Evolutionary conservation across 805 yeast genomes (phyloP), one percentile per base, ranked within the genome.

Genomic region (Kuraishia ogatae): DNA sequence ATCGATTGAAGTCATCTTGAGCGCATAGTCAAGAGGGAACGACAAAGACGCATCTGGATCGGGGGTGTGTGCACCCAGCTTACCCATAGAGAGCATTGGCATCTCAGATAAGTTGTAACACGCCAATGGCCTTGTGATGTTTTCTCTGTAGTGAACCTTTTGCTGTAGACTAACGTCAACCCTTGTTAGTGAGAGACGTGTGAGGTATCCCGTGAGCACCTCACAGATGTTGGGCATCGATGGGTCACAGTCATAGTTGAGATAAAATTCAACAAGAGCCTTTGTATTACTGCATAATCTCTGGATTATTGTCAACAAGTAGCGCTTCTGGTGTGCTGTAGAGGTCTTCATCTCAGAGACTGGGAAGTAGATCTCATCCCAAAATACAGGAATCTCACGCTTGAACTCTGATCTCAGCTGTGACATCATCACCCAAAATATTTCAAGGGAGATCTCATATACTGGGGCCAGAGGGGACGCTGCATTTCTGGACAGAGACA

Each of bases 201-300:
- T 87, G 60, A 94, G 75, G 61, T 87, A 85, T 60, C 90, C 92
- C 54, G 91, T 82, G 49, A 91, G 75, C 53, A 83, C 77, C 70
- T 94, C 99, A 70, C 92, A 89, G 52, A 92, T 76, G 67, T 94
- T 94, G 46, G 94, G 87, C 77, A 85, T 80, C 1, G 80, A 71
- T 35, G 83, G 74, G 66, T 91, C 97, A 74, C 99, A 94, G 69
- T 94, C 99, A 68, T 94, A 96, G 70, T 94, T 94, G 64, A 94
- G 78, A 66, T 93, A 94, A 57, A 94, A 83, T 71, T 94, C 99
- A 56, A 96, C 89, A 58, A 96, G 73, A 20, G 96, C 85, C 58
- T 96, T 79, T 50, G 98, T 96, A 70, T 93, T 97, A 59, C 83
- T 83, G 66, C 96, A 87, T 46, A 94, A 71, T 60, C 96, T 78